Percentiles rank a stretch among this genome's conserved stretches.
These are phyloP conservation scores for Podospora bellae-mahoneyi DNA, from an alignment of 495 filamentous ascomycete genomes.

Conservation along the genomic window DNA sequence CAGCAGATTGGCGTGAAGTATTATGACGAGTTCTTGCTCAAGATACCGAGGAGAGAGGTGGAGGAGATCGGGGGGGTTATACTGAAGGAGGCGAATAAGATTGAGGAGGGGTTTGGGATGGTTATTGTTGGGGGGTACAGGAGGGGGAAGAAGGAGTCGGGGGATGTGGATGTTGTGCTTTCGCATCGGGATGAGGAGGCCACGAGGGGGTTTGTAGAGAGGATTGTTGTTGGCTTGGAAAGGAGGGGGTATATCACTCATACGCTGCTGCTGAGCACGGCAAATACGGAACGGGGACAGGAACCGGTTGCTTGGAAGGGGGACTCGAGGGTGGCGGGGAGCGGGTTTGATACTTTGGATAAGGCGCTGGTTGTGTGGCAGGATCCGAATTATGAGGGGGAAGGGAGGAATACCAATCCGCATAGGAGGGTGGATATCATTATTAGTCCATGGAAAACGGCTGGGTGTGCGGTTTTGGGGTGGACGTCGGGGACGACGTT, in stretches of 20 bases:
- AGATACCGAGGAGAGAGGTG: conserved; percentile 71
- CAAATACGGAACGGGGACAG: conserved; percentile 67
- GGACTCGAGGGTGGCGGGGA: conserved; percentile 32
- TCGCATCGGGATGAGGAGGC: conserved; percentile 68
- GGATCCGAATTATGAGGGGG: conserved; percentile 50
- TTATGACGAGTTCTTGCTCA: conserved; percentile 76
- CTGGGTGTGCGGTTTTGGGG: conserved; percentile 81
- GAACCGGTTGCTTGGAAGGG: conserved; percentile 55
- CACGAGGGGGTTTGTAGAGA: conserved; percentile 63
- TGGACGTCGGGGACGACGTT: conserved; percentile 92
- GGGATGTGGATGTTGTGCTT: conserved; percentile 84
- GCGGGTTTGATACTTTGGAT: conserved; percentile 81
- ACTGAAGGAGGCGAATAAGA: conserved; percentile 56
- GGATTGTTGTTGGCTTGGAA: conserved; percentile 69
- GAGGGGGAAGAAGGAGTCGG: conserved; percentile 67
- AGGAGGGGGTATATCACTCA: conserved; percentile 70
- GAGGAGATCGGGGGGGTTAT: conserved; percentile 64
- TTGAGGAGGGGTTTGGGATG: conserved; percentile 58
- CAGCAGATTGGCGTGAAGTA: conserved; percentile 97
- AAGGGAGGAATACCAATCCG: conserved; percentile 61
- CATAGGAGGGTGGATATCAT: conserved; percentile 94
- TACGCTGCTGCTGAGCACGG: conserved; percentile 65
- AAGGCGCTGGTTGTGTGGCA: conserved; percentile 95
- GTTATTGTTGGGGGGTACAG: conserved; percentile 83
- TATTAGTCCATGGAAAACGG: conserved; percentile 79